Base-by-base conservation (phyloP, 2,329 filamentous ascomycete genomes). In the Pezizomycotina sp. region DNA sequence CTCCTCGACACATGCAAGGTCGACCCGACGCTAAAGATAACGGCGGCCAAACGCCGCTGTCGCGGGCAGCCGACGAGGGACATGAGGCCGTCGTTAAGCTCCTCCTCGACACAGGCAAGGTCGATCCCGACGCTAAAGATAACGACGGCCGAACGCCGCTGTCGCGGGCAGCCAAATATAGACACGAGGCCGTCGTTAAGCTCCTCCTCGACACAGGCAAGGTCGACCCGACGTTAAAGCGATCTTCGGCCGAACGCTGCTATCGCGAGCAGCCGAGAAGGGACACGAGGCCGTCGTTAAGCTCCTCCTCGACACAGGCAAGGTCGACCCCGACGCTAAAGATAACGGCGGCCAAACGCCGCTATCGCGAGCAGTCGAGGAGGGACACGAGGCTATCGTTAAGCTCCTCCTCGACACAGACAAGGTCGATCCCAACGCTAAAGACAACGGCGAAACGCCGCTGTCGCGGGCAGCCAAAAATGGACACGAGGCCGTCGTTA, bases 1-100 rank as follows among this genome's bases (percentile, higher is more conserved):
- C 38, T 50, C 10, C 33, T 48, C 14, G 32, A 24, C 5, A 44
- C 6, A 18, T 14, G 19, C 9, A 28, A 46, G 16, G 35, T 33
- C 23, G 31, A 42, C 20, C 15, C 40, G 29, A 47, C 15, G 7
- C 32, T 7, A 36, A 22, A 7, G 26, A 50, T 19, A 1, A 34
- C 12, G 10, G 24, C 27, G 41, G 42, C 20, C 30, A 14, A 30
- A 48, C 44, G 8, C 39, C 48, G 5, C 38, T 52, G 13, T 40
- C 6, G 5, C 30, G 12, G 18, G 48, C 50, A 14, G 39, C 48
- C 13, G 20, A 3, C 21, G 34, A 39, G 13, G 35, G 47, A 6
- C 26, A 46, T 15, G 31, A 43, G 14, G 31, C 6, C 9, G 28
- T 50, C 0, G 42, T 48, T 3, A 21, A 29, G 20, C 20, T 16